These are phyloP conservation scores for Imleria badia DNA, from an alignment of 768 basidiomycete genomes.

Conservation along the genomic window DNA sequence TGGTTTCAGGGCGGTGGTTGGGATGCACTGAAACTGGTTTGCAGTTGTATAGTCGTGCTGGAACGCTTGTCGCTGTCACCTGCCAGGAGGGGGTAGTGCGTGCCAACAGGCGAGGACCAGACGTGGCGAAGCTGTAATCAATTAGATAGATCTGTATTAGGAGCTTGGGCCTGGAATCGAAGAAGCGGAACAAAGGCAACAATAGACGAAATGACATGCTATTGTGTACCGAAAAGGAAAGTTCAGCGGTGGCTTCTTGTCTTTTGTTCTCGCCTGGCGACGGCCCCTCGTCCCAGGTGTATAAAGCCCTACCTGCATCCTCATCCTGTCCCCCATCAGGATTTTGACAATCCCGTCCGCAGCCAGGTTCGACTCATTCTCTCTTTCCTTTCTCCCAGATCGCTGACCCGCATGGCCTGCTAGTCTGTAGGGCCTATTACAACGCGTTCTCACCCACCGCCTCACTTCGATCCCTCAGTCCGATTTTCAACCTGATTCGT, in stretches of 20 bases:
- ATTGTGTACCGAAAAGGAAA: conserved; percentile 34
- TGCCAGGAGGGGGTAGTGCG: conserved; percentile 81
- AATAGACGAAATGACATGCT: conserved; percentile 21
- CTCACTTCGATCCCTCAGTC: conserved; percentile 22
- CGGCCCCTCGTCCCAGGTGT: conserved; percentile 15
- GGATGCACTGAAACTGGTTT: conserved; percentile 8
- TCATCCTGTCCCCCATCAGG: conserved; percentile 20
- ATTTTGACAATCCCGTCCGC: conserved; percentile 38
- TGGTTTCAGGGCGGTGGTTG: conserved; percentile 1
- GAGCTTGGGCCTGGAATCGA: conserved; percentile 8
- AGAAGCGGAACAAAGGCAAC: conserved; percentile 22
- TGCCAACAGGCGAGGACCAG: conserved; percentile 49
- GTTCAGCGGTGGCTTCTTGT: conserved; percentile 4
- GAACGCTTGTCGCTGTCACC: conserved; percentile 69
- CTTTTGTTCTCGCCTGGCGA: conserved; percentile 39
- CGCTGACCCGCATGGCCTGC: conserved; percentile 10
- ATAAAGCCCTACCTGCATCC: conserved; percentile 23
- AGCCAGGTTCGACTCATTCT: conserved; percentile 28
- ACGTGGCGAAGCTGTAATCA: conserved; percentile 23
- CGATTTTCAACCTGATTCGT: conserved; percentile 25
- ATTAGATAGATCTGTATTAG: conserved; percentile 11
- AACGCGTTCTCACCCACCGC: conserved; percentile 4
- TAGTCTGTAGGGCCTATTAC: conserved; percentile 31
- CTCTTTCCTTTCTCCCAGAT: not conserved
- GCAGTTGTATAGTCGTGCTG: conserved; percentile 68